Evolutionary conservation across 768 basidiomycete genomes (phyloP).

Genomic region (Tylopilus sp.): DNA sequence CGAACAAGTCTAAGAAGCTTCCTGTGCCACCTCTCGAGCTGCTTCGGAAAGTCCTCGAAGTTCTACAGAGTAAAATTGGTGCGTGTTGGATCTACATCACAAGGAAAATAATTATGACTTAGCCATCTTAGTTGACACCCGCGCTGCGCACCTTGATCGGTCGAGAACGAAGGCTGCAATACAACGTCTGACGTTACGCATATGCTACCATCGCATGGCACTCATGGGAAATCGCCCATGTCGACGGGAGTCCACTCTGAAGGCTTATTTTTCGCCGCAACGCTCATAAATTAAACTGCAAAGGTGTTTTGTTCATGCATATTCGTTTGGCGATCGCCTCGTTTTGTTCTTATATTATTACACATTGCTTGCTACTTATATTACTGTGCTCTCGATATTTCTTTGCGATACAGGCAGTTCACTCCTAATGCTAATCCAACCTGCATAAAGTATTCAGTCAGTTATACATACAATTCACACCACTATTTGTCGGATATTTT

Average conservation of each 20-base stretch:
- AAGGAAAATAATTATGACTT: neutral
- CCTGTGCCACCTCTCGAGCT: conserved; percentile 44
- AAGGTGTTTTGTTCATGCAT: neutral
- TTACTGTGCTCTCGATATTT: neutral
- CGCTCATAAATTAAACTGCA: conserved; percentile 3
- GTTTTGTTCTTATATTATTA: neutral
- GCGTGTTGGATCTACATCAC: conserved; percentile 21
- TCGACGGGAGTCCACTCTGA: conserved; percentile 25
- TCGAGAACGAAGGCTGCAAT: conserved; percentile 69
- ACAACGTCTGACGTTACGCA: conserved; percentile 59
- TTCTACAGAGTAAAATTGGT: conserved; percentile 62
- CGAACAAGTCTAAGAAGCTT: conserved; percentile 29
- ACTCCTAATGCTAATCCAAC: conserved; percentile 1
- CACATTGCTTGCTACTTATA: neutral
- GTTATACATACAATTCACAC: conserved; percentile 17
- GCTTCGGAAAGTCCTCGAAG: conserved; percentile 47
- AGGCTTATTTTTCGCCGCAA: conserved; percentile 30
- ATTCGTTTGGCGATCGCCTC: neutral
- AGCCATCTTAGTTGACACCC: conserved; percentile 54
- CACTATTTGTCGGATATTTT: neutral
- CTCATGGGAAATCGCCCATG: conserved; percentile 22
- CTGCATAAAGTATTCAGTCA: conserved; percentile 20
- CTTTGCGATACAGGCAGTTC: neutral
- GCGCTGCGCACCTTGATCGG: conserved; percentile 72
- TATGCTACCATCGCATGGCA: conserved; percentile 56